Base-by-base conservation (phyloP, 2,329 filamentous ascomycete genomes). In the Chaetothyriales sp. region DNA sequence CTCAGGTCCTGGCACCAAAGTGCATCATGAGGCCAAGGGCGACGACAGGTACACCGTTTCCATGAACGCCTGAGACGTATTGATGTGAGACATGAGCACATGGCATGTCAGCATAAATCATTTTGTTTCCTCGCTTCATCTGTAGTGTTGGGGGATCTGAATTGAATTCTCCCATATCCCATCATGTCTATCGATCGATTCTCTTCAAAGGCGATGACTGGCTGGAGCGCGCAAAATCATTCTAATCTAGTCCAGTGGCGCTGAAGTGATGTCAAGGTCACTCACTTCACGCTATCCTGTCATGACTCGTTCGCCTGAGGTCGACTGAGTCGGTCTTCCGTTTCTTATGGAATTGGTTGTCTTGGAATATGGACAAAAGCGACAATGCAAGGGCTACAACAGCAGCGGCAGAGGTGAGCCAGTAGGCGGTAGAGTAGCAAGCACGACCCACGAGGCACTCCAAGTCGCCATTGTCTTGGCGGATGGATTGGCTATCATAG, bases 391-490 rank as follows among this genome's bases (percentile, higher is more conserved):
- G 18, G 2, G 45, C 46, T 9, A 18, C 45, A 9, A 61, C 8
- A 10, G 56, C 52, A 13, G 58, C 58, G 19, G 40, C 53, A 18
- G 60, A 53, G 7, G 90, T 95, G 49, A 89, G 77, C 59, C 79
- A 77, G 65, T 95, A 97, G 1, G 90, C 89, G 2, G 78, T 73
- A 28, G 78, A 76, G 68, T 95, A 97, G 67, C 90, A 97, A 18
- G 77, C 73, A 9, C 90, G 67, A 0, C 92, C 92, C 22, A 90
- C 80, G 18, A 77, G 73, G 64, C 92, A 97, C 18, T 81, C 77
- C 28, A 83, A 76, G 58, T 88, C 81, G 18, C 87, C 88, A 44
- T 80, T 77, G 0, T 77, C 74, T 15, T 58, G 53, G 18, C 79
- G 76, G 8, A 87, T 70, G 19, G 84, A 89, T 66, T 95, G 89